Evolutionary conservation across 805 yeast genomes (phyloP).

Genomic region (Metschnikowia rubicola): DNA sequence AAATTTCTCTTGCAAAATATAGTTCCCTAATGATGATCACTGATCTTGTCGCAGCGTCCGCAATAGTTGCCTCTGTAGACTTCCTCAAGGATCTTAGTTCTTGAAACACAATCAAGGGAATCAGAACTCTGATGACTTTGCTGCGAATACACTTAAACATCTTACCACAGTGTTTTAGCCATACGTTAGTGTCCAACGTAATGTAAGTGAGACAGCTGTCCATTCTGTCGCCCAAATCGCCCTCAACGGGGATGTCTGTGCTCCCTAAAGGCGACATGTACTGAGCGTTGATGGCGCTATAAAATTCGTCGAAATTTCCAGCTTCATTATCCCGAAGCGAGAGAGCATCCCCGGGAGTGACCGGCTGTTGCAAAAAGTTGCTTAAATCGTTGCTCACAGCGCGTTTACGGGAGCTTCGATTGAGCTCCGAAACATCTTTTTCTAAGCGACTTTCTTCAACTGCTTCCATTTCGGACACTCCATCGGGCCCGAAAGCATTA

Average conservation of each 20-base stretch:
- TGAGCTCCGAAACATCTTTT: background rate
- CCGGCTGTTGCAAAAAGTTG: conserved; percentile 10
- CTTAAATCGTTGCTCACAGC: conserved; percentile 6
- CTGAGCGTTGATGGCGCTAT: conserved; percentile 24
- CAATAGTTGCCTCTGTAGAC: conserved; percentile 66
- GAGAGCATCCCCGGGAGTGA: conserved; percentile 1
- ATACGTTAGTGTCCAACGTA: conserved; percentile 72
- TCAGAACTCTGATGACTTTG: conserved; percentile 54
- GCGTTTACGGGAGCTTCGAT: background rate
- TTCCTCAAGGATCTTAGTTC: conserved; percentile 69
- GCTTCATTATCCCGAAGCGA: conserved; percentile 7
- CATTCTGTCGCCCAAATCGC: conserved; percentile 55
- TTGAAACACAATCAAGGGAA: conserved; percentile 75
- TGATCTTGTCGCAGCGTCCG: conserved; percentile 79
- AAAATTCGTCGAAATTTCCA: conserved; percentile 21
- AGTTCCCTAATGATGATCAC: conserved; percentile 71
- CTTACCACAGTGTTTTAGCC: conserved; percentile 79
- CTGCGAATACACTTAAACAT: conserved; percentile 65
- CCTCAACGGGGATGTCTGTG: conserved; percentile 27
- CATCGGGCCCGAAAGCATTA: conserved; percentile 21
- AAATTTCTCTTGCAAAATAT: conserved; percentile 49
- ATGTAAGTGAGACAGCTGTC: conserved; percentile 55
- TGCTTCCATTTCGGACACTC: conserved; percentile 22
- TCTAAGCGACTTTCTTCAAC: conserved; percentile 31
- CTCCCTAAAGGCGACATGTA: conserved; percentile 12